Conservation (phyloP, 2,329 filamentous ascomycete genomes). For the Septoria petroselini region DNA sequence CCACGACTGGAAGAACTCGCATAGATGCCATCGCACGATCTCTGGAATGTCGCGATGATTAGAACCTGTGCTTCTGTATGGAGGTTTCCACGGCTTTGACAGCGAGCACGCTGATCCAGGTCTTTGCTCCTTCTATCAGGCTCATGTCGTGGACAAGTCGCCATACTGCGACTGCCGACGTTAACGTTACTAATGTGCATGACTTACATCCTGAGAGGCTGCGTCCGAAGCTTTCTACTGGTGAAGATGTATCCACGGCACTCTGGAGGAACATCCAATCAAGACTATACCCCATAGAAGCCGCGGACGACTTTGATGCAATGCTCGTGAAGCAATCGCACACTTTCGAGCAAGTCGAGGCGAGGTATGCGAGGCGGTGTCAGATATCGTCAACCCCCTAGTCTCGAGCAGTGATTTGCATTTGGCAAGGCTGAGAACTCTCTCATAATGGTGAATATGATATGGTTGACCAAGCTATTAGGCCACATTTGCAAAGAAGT, state of each 20-base stretch:
- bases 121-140: too few relatives aligned
- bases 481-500: conserved; percentile 10
- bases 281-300: neutral
- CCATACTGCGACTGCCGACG: too few relatives aligned
- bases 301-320: conserved; percentile 8
- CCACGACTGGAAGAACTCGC: too few relatives aligned
- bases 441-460: conserved; percentile 49
- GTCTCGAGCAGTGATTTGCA: conserved; percentile 46
- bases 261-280: conserved; percentile 6
- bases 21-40: too few relatives aligned
- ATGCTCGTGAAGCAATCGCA: conserved; percentile 17
- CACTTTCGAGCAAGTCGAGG: conserved; percentile 7
- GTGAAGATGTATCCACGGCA: neutral
- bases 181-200: too few relatives aligned
- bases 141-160: too few relatives aligned
- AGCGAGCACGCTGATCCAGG: too few relatives aligned
- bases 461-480: conserved; percentile 25
- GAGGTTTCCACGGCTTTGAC: too few relatives aligned
- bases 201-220: too few relatives aligned
- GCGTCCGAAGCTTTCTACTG: too few relatives aligned
- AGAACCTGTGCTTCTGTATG: too few relatives aligned
- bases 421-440: conserved; percentile 42
- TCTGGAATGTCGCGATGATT: too few relatives aligned
- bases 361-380: conserved; percentile 41
- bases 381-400: conserved; percentile 48